Base-by-base conservation (phyloP, 768 basidiomycete species). In the Trametopsis cervina region DNA sequence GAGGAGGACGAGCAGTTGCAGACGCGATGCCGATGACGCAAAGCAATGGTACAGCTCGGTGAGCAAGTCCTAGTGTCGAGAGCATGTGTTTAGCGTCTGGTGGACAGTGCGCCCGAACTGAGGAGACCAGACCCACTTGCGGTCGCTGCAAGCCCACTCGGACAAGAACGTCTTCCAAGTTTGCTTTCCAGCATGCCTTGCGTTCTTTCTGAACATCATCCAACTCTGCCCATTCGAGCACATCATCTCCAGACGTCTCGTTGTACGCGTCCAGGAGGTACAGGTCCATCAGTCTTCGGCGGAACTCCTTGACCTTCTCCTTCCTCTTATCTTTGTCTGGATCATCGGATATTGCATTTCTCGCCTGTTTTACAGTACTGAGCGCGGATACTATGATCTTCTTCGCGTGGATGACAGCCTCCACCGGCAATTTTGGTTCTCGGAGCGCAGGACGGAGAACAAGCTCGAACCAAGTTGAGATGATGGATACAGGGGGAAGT, bases 401-500 rank as follows among this genome's bases (percentile, higher is more conserved):
- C 63, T 84, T 86, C 23, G 87, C 89, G 58, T 84, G 70, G 42
- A 74, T 72, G 17, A 80, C 71, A 4, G 82, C 73, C 20, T 67
- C 54, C 0, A 73, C 76, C 2, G 85, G 70, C 17, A 91, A 67
- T 54, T 73, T 80, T 29, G 86, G 81, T 60, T 89, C 82, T 41
- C 85, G 81, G 46, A 91, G 70, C 23, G 87, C 84, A 21, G 85
- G 83, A 26, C 89, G 81, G 2, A 91, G 70, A 22, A 86, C 72
- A 26, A 85, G 73, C 61, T 91, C 87, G 62, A 88, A 91, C 89
- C 89, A 91, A 22, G 72, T 73, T 1, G 81, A 81, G 48, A 89
- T 83, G 46, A 89, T 69, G 21, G 84, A 85, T 4, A 71, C 71
- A 6, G 83, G 67, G 2, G 84, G 70, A 5, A 89, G 67, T 23